These are phyloP conservation scores for Ricinus communis DNA, from an alignment of 345 rosid genomes.

Conservation along the genomic window DNA sequence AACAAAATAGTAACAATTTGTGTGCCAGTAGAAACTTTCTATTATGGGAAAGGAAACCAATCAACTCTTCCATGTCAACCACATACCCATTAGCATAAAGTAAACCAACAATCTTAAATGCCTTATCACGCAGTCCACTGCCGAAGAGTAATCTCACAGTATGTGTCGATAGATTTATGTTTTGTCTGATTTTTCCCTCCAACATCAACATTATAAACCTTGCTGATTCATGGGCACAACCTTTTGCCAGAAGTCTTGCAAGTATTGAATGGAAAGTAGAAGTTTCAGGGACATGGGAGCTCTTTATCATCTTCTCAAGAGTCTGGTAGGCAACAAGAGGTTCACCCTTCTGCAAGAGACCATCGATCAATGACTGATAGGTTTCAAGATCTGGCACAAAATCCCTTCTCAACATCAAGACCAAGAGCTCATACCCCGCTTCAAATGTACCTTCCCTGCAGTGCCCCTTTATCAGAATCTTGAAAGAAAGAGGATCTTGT, in stretches of 20 bases:
- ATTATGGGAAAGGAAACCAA: conserved; percentile 47
- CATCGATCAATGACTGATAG: conserved; percentile 54
- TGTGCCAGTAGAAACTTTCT: conserved; percentile 52
- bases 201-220: conserved; percentile 54
- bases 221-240: conserved; percentile 50
- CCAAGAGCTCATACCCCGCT: conserved; percentile 61
- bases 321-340: conserved; percentile 60
- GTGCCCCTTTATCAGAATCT: conserved; percentile 70
- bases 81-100: conserved; percentile 59
- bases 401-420: conserved; percentile 70
- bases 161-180: conserved; percentile 52
- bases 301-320: conserved; percentile 67
- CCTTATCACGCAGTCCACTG: conserved; percentile 43
- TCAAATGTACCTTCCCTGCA: conserved; percentile 61
- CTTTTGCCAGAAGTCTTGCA: conserved; percentile 51
- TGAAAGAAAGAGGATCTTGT: conserved; percentile 57
- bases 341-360: conserved; percentile 54
- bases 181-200: conserved; percentile 58
- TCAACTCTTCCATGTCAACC: conserved; percentile 54
- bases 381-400: conserved; percentile 61
- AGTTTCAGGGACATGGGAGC: conserved; percentile 59
- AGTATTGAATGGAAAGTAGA: conserved; percentile 63
- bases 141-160: conserved; percentile 52
- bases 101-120: conserved; percentile 45
- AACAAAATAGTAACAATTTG: conserved; percentile 52